Evolutionary conservation across 345 rosid species (phyloP).

Genomic region (Viola odorata): DNA sequence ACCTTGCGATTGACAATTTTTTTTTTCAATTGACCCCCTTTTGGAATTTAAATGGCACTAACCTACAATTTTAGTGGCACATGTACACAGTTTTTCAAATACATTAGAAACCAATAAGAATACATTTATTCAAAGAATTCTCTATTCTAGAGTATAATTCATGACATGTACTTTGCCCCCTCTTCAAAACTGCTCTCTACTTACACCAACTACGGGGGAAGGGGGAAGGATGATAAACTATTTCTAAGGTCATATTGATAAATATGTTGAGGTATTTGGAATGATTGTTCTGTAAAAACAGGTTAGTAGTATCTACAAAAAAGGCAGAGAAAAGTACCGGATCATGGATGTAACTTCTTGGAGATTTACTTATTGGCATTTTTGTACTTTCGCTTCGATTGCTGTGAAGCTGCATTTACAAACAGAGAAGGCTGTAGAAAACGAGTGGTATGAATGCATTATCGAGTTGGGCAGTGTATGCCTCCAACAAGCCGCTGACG

Average conservation of each 20-base stretch:
- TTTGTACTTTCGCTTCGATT: neutral
- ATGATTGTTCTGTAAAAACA: neutral
- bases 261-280: neutral
- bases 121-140: neutral
- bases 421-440: constrained; percentile 89
- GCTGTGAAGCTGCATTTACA: constrained; percentile 30
- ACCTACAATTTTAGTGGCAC: too few relatives aligned
- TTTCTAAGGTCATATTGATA: neutral
- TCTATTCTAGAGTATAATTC: neutral
- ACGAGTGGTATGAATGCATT: constrained; percentile 92
- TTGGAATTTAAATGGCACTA: too few relatives aligned
- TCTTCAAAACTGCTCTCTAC: neutral
- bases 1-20: too few relatives aligned
- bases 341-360: neutral
- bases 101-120: too few relatives aligned
- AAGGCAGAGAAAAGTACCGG: neutral
- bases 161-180: neutral
- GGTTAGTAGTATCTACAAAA: neutral
- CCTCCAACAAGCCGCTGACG: constrained; percentile 83
- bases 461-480: constrained; percentile 88
- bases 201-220: neutral
- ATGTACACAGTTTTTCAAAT: too few relatives aligned
- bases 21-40: too few relatives aligned
- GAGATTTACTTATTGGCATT: neutral
- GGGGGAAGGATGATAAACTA: neutral